phyloP scores from a whole-genome alignment of 2,329 filamentous ascomycete genomes.

The Sarocladium kiliense region DNA sequence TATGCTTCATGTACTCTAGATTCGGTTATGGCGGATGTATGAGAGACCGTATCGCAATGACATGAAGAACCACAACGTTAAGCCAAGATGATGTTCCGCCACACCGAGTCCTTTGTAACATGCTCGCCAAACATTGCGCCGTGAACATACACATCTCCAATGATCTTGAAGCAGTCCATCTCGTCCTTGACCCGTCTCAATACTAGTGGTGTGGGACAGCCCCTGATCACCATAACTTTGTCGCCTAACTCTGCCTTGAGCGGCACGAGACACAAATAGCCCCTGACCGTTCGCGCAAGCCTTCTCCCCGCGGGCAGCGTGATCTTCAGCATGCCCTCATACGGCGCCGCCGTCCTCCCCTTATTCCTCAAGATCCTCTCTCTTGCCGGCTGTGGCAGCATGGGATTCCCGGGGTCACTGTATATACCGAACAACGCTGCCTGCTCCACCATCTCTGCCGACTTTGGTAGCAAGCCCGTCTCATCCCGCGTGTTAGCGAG shows the following conservation, averaged over 20 bases:
- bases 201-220: conserved; percentile 15
- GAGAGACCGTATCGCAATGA: not conserved
- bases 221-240: conserved; percentile 15
- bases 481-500: conserved; percentile 17
- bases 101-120: conserved; percentile 11
- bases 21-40: not conserved
- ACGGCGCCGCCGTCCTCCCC: conserved; percentile 12
- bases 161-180: conserved; percentile 13
- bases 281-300: conserved; percentile 15
- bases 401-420: conserved; percentile 10
- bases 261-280: conserved; percentile 17
- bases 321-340: conserved; percentile 14
- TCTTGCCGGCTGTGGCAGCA: conserved; percentile 12
- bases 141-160: conserved; percentile 15
- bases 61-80: not conserved
- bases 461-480: conserved; percentile 16
- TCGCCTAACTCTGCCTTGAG: conserved; percentile 13
- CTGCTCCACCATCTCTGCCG: conserved; percentile 10
- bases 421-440: conserved; percentile 13
- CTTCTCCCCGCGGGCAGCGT: conserved; percentile 14
- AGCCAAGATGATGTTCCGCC: conserved; percentile 13
- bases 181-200: conserved; percentile 12
- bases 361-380: not conserved
- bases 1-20: not conserved
- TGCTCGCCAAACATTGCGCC: conserved; percentile 17